Percentiles rank a stretch among this genome's conserved stretches.
Conservation (phyloP, 1,139 yeast species). For the Scheffersomyces titani region DNA sequence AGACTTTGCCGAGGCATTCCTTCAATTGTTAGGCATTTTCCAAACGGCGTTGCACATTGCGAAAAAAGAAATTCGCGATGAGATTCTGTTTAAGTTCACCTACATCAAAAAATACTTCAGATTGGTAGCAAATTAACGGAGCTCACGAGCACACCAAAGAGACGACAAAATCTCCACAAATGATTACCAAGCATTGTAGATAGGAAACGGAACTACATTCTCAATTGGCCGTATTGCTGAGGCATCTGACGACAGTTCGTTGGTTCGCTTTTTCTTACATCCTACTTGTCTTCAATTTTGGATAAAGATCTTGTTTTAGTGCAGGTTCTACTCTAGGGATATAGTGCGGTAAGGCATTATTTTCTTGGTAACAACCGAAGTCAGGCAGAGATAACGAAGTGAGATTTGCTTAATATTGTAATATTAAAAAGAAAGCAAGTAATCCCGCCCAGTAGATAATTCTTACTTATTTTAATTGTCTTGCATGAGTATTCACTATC, state of each 20-base stretch:
- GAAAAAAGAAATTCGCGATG: neutral
- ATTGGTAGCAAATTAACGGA: neutral
- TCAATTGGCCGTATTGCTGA: neutral
- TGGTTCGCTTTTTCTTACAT: neutral
- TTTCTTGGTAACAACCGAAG: neutral
- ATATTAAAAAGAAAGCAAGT: neutral
- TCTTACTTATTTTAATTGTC: neutral
- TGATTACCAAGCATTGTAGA: neutral
- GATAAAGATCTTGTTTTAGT: neutral
- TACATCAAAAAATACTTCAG: neutral
- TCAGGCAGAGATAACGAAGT: neutral
- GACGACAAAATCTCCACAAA: neutral
- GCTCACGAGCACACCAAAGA: neutral
- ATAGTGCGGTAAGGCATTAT: neutral
- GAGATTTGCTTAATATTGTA: neutral
- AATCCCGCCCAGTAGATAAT: neutral
- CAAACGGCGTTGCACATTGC: neutral
- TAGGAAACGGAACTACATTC: neutral
- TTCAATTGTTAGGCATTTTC: neutral
- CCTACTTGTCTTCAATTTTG: neutral
- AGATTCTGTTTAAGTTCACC: neutral
- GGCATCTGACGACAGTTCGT: neutral
- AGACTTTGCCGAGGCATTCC: neutral
- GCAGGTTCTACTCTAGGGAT: neutral
- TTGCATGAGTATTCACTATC: neutral